Evolutionary conservation across 73 alveolate species (phyloP), one percentile per base, ranked within the genome.

Genomic region (Effrenium voratum): DNA sequence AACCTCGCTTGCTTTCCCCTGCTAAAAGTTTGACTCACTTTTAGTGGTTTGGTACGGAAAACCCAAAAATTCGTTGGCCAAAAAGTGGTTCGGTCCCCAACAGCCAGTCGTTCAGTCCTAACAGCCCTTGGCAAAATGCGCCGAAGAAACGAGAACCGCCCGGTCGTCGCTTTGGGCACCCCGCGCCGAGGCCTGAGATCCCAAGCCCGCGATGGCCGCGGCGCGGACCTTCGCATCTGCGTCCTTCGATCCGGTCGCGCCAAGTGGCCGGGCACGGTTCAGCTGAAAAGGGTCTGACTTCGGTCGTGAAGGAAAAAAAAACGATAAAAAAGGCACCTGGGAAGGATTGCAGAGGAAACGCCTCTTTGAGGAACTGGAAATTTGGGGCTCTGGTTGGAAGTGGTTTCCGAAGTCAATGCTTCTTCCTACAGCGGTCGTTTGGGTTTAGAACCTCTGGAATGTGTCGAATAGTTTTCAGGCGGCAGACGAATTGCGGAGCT

Each of bases 151-250:
- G 19, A 12, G 63, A 12, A 19, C 63, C 19, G 8, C 63, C 8
- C 19, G 63, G 8, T 19, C 19, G 26, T 52, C 19, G 26, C 63
- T 8, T 19, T 19, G 19, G 19, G 63, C 75, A 44, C 46, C 92
- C 75, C 92, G 5, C n/a, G 92, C 92, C 50, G 49, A 72, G 2
- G 92, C 75, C 49, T 82, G 92, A 15, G 92, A 82, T 6, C 92
- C 92, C 92, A 82, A 43, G 52, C 75, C 92, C 30, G 73, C 92
- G 49, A 82, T 82, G 46, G 92, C 92, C 10, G 92, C 92, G 32
- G 68, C 49, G 34, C 92, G 92, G 76, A 82, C 92, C 72, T 30
- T 47, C 70, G 49, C 12, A 47, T 82, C 92, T 34, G 46, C 92
- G 34, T 82, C 92, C 92, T 82, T n/a, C n/a, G n/a, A n/a, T n/a